phyloP scores from a whole-genome alignment of 768 basidiomycete genomes.

The Chlorophyllum brunneum region DNA sequence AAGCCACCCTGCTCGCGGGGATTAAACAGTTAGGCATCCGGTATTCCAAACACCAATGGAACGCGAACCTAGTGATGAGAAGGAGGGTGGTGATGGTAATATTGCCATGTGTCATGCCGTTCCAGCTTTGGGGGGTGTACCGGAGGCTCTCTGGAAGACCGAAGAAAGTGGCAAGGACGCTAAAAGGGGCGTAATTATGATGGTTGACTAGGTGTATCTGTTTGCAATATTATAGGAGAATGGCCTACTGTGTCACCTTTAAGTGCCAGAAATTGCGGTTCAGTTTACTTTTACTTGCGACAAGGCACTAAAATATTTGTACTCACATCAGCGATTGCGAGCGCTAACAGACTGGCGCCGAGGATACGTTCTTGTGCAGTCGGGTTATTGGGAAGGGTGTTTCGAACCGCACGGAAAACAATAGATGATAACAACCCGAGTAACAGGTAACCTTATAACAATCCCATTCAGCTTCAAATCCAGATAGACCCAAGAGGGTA shows the following conservation, averaged over 20 bases:
- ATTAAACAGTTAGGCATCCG: neutral
- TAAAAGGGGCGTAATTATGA: conserved; percentile 24
- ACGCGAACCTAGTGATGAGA: conserved; percentile 50
- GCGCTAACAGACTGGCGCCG: conserved; percentile 59
- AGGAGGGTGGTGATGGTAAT: conserved; percentile 60
- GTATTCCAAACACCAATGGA: neutral
- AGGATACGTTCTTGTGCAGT: conserved; percentile 68
- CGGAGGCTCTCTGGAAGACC: conserved; percentile 55
- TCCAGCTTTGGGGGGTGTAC: conserved; percentile 54
- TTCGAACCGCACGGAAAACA: conserved; percentile 65
- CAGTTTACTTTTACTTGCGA: neutral
- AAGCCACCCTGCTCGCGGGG: conserved; percentile 37
- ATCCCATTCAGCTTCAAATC: no score
- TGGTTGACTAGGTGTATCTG: neutral
- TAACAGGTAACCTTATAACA: conserved; percentile 17
- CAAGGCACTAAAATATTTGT: neutral
- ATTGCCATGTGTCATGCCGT: conserved; percentile 73
- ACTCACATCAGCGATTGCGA: conserved; percentile 73
- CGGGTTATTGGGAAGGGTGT: conserved; percentile 54
- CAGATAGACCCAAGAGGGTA: no score
- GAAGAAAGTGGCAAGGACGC: conserved; percentile 53
- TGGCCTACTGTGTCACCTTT: conserved; percentile 64
- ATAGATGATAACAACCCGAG: conserved; percentile 54
- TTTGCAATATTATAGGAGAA: neutral
- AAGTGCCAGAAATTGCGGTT: neutral